These are phyloP conservation scores for Neonectria sp. DNA, from an alignment of 2,329 filamentous ascomycete genomes.

Conservation along the genomic window DNA sequence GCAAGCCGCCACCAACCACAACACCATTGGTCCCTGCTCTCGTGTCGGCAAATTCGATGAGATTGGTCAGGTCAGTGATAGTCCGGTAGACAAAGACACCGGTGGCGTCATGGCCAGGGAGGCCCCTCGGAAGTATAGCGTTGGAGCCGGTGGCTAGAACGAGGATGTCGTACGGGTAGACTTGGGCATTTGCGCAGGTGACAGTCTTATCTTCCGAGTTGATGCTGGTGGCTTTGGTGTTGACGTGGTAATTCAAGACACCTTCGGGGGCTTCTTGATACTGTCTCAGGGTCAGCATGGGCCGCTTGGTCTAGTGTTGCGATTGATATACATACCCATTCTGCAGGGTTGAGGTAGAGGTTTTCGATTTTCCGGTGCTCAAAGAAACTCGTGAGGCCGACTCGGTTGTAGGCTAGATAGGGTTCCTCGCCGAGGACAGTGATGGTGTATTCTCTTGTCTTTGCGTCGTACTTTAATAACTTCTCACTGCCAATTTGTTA, in stretches of 20 bases:
- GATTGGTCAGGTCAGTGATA: conserved; percentile 82
- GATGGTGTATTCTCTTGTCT: conserved; percentile 82
- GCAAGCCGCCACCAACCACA: conserved; percentile 87
- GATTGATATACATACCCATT: conserved; percentile 74
- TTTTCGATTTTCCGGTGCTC: conserved; percentile 88
- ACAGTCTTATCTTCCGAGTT: conserved; percentile 76
- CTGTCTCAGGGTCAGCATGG: conserved; percentile 56
- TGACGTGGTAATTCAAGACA: conserved; percentile 81
- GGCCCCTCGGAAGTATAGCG: conserved; percentile 79
- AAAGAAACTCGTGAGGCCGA: conserved; percentile 91
- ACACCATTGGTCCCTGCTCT: conserved; percentile 79
- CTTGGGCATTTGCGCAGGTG: conserved; percentile 77
- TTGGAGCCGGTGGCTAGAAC: conserved; percentile 91
- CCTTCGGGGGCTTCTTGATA: conserved; percentile 77
- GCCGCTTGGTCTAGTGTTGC: not conserved
- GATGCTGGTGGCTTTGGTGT: conserved; percentile 78
- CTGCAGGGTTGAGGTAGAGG: conserved; percentile 86
- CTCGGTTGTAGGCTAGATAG: conserved; percentile 91
- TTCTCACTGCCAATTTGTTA: conserved; percentile 76
- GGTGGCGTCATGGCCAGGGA: conserved; percentile 82
- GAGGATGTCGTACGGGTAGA: conserved; percentile 83
- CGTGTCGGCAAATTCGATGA: conserved; percentile 80
- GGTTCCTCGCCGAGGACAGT: conserved; percentile 90
- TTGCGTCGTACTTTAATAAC: conserved; percentile 85
- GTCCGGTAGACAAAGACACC: conserved; percentile 93